These are phyloP conservation scores for Orbilia quercus DNA, from an alignment of 2,329 filamentous ascomycete species.

Conservation along the genomic window DNA sequence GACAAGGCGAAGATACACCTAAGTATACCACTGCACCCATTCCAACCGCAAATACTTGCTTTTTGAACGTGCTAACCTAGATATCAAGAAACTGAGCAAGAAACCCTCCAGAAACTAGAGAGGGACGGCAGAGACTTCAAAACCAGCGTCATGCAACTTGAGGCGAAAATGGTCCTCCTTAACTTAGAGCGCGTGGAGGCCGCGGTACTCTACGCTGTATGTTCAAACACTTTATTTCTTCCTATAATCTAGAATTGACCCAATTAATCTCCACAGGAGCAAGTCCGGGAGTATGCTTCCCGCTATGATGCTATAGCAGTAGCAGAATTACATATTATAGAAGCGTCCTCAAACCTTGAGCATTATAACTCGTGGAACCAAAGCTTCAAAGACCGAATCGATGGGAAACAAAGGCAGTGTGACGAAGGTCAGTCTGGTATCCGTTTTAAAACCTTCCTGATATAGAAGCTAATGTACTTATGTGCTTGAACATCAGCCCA, in stretches of 20 bases:
- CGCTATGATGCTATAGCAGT: constrained; percentile 75
- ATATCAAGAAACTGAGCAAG: constrained; percentile 51
- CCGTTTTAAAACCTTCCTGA: constrained; percentile 32
- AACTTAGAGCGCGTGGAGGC: constrained; percentile 54
- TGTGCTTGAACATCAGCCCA: background rate
- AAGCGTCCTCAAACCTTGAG: constrained; percentile 83
- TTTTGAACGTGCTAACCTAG: constrained; percentile 33
- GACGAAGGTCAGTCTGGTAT: constrained; percentile 43
- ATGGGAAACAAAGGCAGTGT: constrained; percentile 54
- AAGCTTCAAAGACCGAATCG: constrained; percentile 67
- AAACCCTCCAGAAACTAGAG: constrained; percentile 42
- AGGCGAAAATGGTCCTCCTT: constrained; percentile 19
- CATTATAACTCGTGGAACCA: constrained; percentile 68
- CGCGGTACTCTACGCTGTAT: constrained; percentile 69
- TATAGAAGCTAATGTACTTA: background rate
- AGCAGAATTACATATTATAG: constrained; percentile 76
- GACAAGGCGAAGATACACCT: constrained; percentile 29
- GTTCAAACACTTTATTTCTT: constrained; percentile 58
- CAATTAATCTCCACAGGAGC: constrained; percentile 36
- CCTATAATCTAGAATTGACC: background rate
- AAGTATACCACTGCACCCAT: background rate
- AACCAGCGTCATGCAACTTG: constrained; percentile 45
- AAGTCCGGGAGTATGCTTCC: constrained; percentile 70
- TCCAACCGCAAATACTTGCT: background rate
- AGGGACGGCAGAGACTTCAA: constrained; percentile 35